Evolutionary conservation across 139 green algal genomes (phyloP), one percentile per base, ranked within the genome.

Genomic region (Microglena sp.): DNA sequence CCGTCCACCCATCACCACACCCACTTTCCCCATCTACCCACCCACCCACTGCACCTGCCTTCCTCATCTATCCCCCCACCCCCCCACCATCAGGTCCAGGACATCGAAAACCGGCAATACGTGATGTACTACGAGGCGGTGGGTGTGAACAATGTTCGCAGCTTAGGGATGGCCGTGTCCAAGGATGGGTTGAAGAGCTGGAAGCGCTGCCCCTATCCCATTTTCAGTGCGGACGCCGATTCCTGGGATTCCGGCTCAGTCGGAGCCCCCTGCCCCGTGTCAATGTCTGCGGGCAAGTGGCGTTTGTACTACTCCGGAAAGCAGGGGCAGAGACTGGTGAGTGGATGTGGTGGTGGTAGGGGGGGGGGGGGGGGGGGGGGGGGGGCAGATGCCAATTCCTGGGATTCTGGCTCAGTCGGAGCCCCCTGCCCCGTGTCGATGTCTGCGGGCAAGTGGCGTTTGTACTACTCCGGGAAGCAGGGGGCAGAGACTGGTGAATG

Each of bases 41-140:
- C n/a, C n/a, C n/a, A n/a, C n/a, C n/a, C n/a, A n/a, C n/a, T n/a
- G n/a, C n/a, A n/a, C n/a, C n/a, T n/a, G n/a, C n/a, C n/a, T n/a
- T n/a, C n/a, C n/a, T n/a, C n/a, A n/a, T n/a, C n/a, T n/a, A n/a
- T 53, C 21, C 21, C 43, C 27, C 53, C 15, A 60, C 53, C 18
- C 18, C 24, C 53, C 22, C 6, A 21, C 55, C 29, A 45, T 60
- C 72, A 79, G 72, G 66, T 77, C 7, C 78, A 72, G 2, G 89
- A 95, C 69, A 26, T 83, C 2, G 89, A 91, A 68, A 82, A 69
- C 68, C 53, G 71, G 22, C 70, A 86, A 54, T 95, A 81, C 69
- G 68, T 95, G 1, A 96, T 96, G 90, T 92, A 92, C 60, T 96
- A 95, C 64, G 90, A 96, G 64, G 88, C 67, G 1, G 82, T 96